A percentile compares a stretch with the other conserved stretches of the same genome.
Conservation (phyloP, 805 yeast species). For the Kazachstania martiniae region DNA sequence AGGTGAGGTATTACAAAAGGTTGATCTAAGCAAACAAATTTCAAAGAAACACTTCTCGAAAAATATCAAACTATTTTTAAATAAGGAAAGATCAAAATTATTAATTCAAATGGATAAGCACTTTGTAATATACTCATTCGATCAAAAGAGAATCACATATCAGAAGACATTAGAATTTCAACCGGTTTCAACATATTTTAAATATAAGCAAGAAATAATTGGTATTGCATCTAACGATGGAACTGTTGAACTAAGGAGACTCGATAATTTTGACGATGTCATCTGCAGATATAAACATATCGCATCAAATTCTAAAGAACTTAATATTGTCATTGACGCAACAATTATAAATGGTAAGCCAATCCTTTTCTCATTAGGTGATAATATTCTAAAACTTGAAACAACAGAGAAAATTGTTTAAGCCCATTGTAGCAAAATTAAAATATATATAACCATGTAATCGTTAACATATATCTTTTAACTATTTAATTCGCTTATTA, state of each 20-base stretch:
- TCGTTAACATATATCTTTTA: background rate
- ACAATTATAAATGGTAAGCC: conserved; percentile 5
- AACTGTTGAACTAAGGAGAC: conserved; percentile 16
- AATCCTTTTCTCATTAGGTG: conserved; percentile 6
- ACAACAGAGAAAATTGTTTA: conserved; percentile 2
- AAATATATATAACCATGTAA: background rate
- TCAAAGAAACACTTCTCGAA: conserved; percentile 3
- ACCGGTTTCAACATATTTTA: conserved; percentile 10
- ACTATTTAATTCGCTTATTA: too few relatives aligned
- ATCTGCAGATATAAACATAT: conserved; percentile 11
- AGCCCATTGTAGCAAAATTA: background rate
- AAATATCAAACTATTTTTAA: conserved; percentile 11
- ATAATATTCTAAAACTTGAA: conserved; percentile 7
- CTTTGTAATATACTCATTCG: conserved; percentile 23
- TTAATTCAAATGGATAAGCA: conserved; percentile 15
- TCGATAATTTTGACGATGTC: conserved; percentile 10
- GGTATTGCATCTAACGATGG: conserved; percentile 16
- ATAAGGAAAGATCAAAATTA: conserved; percentile 23
- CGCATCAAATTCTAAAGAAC: conserved; percentile 1
- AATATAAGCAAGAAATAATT: conserved; percentile 7
- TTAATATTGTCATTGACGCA: conserved; percentile 4
- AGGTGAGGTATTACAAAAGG: conserved; percentile 19
- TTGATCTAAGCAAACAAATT: conserved; percentile 11
- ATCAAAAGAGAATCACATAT: conserved; percentile 18
- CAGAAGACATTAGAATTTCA: conserved; percentile 6